Percentiles rank a stretch among this genome's conserved stretches.
Evolutionary conservation across 2,329 filamentous ascomycete species (phyloP).

Genomic region (Stagonosporopsis cucurbitacearum): DNA sequence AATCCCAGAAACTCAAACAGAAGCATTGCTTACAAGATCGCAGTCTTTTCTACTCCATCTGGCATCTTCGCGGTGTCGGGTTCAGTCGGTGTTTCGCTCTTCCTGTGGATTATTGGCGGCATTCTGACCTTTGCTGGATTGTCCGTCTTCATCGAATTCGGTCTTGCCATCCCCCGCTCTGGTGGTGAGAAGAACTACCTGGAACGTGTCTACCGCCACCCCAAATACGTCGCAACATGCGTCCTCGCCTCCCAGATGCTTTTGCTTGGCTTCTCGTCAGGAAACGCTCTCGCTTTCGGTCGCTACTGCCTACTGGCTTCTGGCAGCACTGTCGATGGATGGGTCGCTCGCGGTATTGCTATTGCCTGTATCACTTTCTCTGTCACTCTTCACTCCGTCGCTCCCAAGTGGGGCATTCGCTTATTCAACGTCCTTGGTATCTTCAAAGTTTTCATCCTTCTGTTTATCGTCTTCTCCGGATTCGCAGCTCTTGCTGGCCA

Average conservation of each 20-base stretch:
- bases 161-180: slow-evolving; percentile 66
- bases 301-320: slow-evolving; percentile 64
- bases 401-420: slow-evolving; percentile 65
- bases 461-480: slow-evolving; percentile 68
- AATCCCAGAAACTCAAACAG: not conserved
- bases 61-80: slow-evolving; percentile 63
- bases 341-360: slow-evolving; percentile 63
- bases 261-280: slow-evolving; percentile 66
- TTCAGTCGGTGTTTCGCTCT: slow-evolving; percentile 61
- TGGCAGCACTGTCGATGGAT: slow-evolving; percentile 58
- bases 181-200: slow-evolving; percentile 73
- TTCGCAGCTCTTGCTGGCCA: slow-evolving; percentile 46
- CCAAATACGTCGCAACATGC: slow-evolving; percentile 65
- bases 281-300: slow-evolving; percentile 65
- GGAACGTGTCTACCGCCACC: slow-evolving; percentile 66
- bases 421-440: slow-evolving; percentile 65
- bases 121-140: slow-evolving; percentile 65
- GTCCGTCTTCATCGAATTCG: slow-evolving; percentile 69
- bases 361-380: slow-evolving; percentile 58
- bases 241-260: slow-evolving; percentile 68
- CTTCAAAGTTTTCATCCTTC: slow-evolving; percentile 66
- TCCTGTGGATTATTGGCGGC: slow-evolving; percentile 61
- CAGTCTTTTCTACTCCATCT: slow-evolving; percentile 62
- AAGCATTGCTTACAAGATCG: slow-evolving; percentile 5
- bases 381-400: slow-evolving; percentile 58